Conservation (phyloP, 2,329 filamentous ascomycete genomes). For the Fusarium multiceps region DNA sequence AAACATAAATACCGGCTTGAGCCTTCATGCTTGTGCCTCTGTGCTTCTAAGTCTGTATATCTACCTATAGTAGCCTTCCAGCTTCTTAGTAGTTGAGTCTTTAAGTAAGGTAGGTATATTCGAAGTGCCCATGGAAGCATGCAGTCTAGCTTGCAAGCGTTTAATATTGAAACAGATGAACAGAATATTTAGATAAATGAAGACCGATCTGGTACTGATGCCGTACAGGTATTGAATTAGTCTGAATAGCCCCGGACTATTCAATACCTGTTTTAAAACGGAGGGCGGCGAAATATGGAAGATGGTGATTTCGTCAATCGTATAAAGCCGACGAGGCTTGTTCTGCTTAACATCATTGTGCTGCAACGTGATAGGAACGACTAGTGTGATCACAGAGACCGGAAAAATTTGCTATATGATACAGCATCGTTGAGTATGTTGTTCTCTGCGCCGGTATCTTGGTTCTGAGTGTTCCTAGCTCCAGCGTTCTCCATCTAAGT, state of each 20-base stretch:
- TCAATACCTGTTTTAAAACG: too few species aligned
- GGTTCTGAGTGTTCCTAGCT: neutral
- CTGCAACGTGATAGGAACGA: neutral
- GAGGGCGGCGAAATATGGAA: too few species aligned
- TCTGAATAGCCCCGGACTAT: too few species aligned
- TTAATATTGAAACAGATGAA: neutral
- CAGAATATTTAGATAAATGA: too few species aligned
- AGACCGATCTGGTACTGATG: too few species aligned
- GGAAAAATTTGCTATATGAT: accelerated
- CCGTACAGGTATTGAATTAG: too few species aligned
- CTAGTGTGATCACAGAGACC: accelerated
- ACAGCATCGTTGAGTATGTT: neutral
- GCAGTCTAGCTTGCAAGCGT: neutral
- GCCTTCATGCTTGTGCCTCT: too few species aligned
- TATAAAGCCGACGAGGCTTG: neutral
- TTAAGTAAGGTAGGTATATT: too few species aligned
- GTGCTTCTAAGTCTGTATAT: too few species aligned
- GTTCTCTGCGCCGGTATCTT: neutral
- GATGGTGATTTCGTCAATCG: too few species aligned
- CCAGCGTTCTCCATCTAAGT: neutral
- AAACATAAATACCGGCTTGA: neutral
- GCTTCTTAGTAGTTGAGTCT: too few species aligned
- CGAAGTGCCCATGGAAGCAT: neutral
- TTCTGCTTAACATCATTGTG: neutral
- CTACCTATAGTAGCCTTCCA: too few species aligned